Percentiles rank a stretch among this genome's conserved stretches.
Evolutionary conservation across 202 grass and related monocot genomes (phyloP).

Genomic region (Setaria viridis): DNA sequence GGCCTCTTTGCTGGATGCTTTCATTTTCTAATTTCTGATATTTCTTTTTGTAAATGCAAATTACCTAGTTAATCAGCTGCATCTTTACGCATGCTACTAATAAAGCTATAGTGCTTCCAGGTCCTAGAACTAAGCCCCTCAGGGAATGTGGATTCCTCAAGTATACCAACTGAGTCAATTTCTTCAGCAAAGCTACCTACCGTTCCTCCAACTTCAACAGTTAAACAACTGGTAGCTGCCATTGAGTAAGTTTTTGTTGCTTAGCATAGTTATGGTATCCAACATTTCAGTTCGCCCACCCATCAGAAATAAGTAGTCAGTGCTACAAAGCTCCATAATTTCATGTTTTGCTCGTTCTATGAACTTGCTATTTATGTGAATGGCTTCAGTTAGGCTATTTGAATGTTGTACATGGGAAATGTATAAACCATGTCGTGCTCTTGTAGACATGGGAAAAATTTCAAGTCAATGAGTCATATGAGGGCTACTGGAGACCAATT

Average conservation of each 20-base stretch:
- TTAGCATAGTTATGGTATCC: conserved; percentile 22
- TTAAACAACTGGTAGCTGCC: conserved; percentile 79
- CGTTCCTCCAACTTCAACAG: conserved; percentile 67
- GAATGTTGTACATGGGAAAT: neutral
- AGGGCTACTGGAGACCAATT: conserved; percentile 63
- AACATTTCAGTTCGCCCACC: neutral
- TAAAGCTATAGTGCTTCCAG: conserved; percentile 42
- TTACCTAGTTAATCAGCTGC: conserved; percentile 16
- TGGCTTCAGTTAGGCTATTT: neutral
- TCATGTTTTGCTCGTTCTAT: conserved; percentile 8
- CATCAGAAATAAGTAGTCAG: neutral
- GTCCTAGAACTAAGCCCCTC: conserved; percentile 43
- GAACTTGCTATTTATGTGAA: conserved; percentile 22
- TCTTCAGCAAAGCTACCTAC: conserved; percentile 45
- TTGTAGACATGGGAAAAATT: conserved; percentile 72
- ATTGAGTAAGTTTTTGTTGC: conserved; percentile 80
- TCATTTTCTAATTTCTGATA: neutral
- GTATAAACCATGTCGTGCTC: conserved; percentile 7
- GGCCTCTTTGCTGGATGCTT: conserved; percentile 6
- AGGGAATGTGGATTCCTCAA: conserved; percentile 39
- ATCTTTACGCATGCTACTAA: conserved; percentile 19
- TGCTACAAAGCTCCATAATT: conserved; percentile 26
- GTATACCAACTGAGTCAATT: conserved; percentile 26
- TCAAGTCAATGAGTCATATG: conserved; percentile 82
- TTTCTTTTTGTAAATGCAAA: conserved; percentile 32